Evolutionary conservation across 2,329 filamentous ascomycete genomes (phyloP), one percentile per base, ranked within the genome.

Genomic region (Colletotrichum cordylinicola): DNA sequence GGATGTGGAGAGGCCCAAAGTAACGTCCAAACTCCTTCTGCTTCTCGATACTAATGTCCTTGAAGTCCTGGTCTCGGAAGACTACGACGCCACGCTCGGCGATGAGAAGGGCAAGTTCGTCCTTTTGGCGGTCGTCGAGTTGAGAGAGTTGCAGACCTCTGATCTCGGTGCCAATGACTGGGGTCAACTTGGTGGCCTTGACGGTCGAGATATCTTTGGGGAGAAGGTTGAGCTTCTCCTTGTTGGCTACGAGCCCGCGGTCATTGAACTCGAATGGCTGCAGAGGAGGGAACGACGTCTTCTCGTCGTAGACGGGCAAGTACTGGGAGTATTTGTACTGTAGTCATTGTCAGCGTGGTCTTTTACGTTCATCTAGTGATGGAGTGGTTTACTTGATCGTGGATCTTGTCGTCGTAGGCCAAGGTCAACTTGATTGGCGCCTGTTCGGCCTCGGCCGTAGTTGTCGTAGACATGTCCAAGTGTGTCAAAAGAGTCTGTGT

Each of bases 381-480:
- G 8, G 1, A 55, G 15, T 55, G 16, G 3, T n/a, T 4, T 62
- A 70, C 71, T n/a, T 70, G 21, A 6, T 67, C 60, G 8, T 75
- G 67, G 43, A 70, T 71, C 27, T 71, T 52, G 3, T 71, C 67
- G 8, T 75, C 67, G 58, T 71, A 77, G 1, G 75, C 75, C 27
- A 72, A 33, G 4, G 61, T 68, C 5, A 78, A 68, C 15, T 70
- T 39, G 48, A 67, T 18, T 12, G 74, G 52, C 5, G 39, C 56
- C 31, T 35, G 33, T 2, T 71, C 10, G 12, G 55, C 43, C 16
- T 74, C 72, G 33, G 12, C 33, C 93, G 35, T 97, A 90, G 81
- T 98, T 94, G 81, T 97, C 98, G 89, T 96, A 98, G 76, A 98
- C 88, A 84, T 93, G 98, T 4, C 33, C 4, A n/a, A 37, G 6